Evolutionary conservation across 2,329 filamentous ascomycete genomes (phyloP), one percentile per base, ranked within the genome.

Genomic region (Elsinoe ampelina): DNA sequence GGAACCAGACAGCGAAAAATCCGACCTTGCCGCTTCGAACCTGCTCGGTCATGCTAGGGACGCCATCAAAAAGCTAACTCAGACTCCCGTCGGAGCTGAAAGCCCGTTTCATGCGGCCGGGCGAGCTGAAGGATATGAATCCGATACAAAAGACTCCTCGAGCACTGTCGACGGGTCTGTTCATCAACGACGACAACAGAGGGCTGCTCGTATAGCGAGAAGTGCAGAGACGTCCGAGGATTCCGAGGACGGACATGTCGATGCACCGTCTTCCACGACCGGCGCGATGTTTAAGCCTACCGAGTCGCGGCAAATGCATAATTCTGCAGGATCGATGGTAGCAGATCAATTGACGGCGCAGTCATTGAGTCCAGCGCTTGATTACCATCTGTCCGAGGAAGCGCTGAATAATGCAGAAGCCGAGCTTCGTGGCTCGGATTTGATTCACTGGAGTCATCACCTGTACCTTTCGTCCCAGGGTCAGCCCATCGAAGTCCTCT

Each of bases 401-500:
- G 32, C 48, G 30, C 11, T 52, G n/a, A 17, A 5, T 11, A 17
- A n/a, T 15, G 48, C 48, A n/a, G 11, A n/a, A 20, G 6, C 19
- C 1, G 1, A 17, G 10, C n/a, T 34, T n/a, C 19, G 42, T 8
- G 56, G 41, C 7, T 50, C 47, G 10, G 36, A 55, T 8, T 52
- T 34, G 11, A 54, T 54, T 1, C 58, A 58, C 19, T 93, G 86
- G 86, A 82, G 79, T 1, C 81, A 90, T 67, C 74, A 66, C 1
- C 69, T 89, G 57, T 93, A 92, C 66, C 78, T 81, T 8, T 79
- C 78, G 3, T 70, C 78, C 0, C 64, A 73, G 2, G 70, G 75
- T 13, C 68, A 80, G 39, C 78, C 76, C 52, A 81, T 89, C 45
- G 80, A 77, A 57, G 81, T 95, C 0, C 83, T 92, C 66, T 95